A percentile compares a stretch with the other conserved stretches of the same genome.
Conservation (phyloP, 2,329 filamentous ascomycete genomes). For the Botrytis byssoidea region DNA sequence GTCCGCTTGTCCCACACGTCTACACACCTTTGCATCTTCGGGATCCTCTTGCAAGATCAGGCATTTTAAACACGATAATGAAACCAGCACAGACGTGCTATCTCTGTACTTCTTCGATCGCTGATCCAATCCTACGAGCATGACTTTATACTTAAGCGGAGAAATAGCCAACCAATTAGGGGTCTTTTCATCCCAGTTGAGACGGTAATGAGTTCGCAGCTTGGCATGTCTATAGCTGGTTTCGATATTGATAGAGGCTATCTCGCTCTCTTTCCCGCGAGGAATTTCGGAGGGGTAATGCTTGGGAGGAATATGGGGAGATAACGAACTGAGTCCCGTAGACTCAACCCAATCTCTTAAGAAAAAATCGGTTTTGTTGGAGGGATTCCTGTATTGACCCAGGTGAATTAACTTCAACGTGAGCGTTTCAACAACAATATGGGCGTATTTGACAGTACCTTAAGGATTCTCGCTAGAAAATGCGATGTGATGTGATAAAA, state of each 20-base stretch:
- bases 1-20: not conserved
- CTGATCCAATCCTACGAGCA: not conserved
- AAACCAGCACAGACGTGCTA: fast-evolving
- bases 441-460: not conserved
- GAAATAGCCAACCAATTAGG: not conserved
- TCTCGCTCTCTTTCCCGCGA: not conserved
- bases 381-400: fast-evolving
- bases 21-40: not conserved
- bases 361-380: not conserved
- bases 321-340: not conserved
- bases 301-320: no score
- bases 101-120: fast-evolving
- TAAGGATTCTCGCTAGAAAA: not conserved
- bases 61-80: fast-evolving
- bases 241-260: no score
- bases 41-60: not conserved
- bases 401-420: not conserved
- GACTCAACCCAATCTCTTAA: not conserved
- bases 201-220: not conserved
- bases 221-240: fast-evolving
- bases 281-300: no score
- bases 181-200: fast-evolving
- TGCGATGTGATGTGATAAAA: not conserved
- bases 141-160: not conserved
- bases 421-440: not conserved